Evolutionary conservation across 2,329 filamentous ascomycete species (phyloP).

Genomic region (Fusarium tanahbumbuense): DNA sequence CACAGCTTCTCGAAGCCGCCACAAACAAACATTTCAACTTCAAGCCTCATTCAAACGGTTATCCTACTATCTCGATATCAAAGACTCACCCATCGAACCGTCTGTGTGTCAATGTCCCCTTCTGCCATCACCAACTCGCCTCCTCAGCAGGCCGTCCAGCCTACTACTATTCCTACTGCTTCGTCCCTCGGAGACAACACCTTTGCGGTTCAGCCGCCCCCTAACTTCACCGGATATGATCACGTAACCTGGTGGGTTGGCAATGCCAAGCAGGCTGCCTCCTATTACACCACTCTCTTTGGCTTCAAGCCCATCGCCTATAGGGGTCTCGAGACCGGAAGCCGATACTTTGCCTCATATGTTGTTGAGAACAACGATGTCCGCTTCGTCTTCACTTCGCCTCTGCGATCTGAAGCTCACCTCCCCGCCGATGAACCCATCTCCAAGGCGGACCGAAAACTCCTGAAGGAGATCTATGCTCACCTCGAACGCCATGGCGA

Average conservation of each 20-base stretch:
- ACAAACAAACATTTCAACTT: slow-evolving; percentile 18
- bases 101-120: slow-evolving; percentile 64
- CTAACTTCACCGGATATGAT: slow-evolving; percentile 85
- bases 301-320: slow-evolving; percentile 88
- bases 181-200: slow-evolving; percentile 56
- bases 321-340: slow-evolving; percentile 88
- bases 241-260: slow-evolving; percentile 97
- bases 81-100: slow-evolving; percentile 22
- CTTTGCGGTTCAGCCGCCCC: slow-evolving; percentile 63
- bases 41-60: slow-evolving; percentile 19
- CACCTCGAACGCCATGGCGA: slow-evolving; percentile 92
- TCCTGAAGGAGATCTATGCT: slow-evolving; percentile 79
- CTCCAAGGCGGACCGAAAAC: slow-evolving; percentile 69
- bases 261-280: slow-evolving; percentile 94
- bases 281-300: slow-evolving; percentile 88
- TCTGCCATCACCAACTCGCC: slow-evolving; percentile 66
- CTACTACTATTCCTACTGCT: slow-evolving; percentile 47
- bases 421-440: slow-evolving; percentile 71
- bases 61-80: slow-evolving; percentile 17
- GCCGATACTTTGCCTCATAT: slow-evolving; percentile 82
- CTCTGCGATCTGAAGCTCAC: slow-evolving; percentile 71
- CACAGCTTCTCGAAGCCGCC: slow-evolving; percentile 27
- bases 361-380: slow-evolving; percentile 82
- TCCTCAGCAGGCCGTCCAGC: slow-evolving; percentile 57
- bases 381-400: slow-evolving; percentile 86